A percentile compares a stretch with the other conserved stretches of the same genome.
These are phyloP conservation scores for Kurtzmaniella cleridarum DNA, from an alignment of 805 yeast genomes.

Conservation along the genomic window DNA sequence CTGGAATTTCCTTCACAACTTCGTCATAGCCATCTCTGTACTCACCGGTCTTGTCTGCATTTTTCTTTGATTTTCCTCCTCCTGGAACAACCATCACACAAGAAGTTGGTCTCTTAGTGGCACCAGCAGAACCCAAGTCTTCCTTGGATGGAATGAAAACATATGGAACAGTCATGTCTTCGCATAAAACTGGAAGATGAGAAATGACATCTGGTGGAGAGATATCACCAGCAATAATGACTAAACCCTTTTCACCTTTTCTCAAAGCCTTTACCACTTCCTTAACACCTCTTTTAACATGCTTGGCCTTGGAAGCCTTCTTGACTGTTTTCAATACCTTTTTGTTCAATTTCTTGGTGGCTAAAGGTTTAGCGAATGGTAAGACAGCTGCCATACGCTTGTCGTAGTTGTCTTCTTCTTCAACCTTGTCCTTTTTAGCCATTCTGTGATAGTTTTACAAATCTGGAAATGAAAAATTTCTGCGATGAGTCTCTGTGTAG, in stretches of 20 bases:
- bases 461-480: not conserved
- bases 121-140: conserved; percentile 97
- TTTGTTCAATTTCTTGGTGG: conserved; percentile 92
- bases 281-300: conserved; percentile 97
- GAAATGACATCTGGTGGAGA: conserved; percentile 97
- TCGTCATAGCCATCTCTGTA: conserved; percentile 92
- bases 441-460: conserved; percentile 12
- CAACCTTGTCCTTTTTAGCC: conserved; percentile 46
- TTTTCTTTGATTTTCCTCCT: conserved; percentile 78
- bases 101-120: conserved; percentile 98
- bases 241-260: conserved; percentile 97
- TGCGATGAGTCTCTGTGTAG: conserved; percentile 3
- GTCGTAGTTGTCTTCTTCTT: conserved; percentile 79
- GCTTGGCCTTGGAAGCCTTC: conserved; percentile 97
- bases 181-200: conserved; percentile 96
- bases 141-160: conserved; percentile 95
- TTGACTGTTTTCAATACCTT: conserved; percentile 92
- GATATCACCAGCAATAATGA: conserved; percentile 95
- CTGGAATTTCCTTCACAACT: conserved; percentile 81
- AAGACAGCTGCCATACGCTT: conserved; percentile 83
- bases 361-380: conserved; percentile 92
- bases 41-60: conserved; percentile 65
- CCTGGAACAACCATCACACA: conserved; percentile 97
- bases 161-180: conserved; percentile 86
- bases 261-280: conserved; percentile 97